Percentiles rank a stretch among this genome's conserved stretches.
Evolutionary conservation across 441 rosid genomes (phyloP).

Genomic region (Bocquillonia castaneifolia): DNA sequence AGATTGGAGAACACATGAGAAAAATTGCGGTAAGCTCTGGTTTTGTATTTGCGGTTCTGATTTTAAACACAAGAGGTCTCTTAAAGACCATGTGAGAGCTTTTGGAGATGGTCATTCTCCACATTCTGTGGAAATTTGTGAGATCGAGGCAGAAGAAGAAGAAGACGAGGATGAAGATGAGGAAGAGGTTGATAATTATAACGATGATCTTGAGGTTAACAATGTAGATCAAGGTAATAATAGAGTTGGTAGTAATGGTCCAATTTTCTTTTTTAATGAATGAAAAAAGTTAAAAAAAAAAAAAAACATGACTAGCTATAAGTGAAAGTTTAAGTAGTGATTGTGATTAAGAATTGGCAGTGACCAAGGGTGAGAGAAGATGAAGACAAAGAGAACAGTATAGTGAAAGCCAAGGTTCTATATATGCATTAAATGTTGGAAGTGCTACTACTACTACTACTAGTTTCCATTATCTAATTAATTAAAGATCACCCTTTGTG

Average conservation of each 20-base stretch:
- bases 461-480: slow-evolving; percentile 24
- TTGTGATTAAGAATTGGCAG: slow-evolving; percentile 10
- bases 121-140: slow-evolving; percentile 41
- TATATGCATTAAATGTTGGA: slow-evolving; percentile 23
- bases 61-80: slow-evolving; percentile 89
- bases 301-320: slow-evolving; percentile 6
- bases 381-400: slow-evolving; percentile 22
- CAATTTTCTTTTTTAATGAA: slow-evolving; percentile 24
- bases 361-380: slow-evolving; percentile 12
- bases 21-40: slow-evolving; percentile 89
- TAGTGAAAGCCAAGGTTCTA: slow-evolving; percentile 23
- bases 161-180: slow-evolving; percentile 36
- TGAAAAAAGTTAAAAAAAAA: no score
- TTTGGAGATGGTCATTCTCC: slow-evolving; percentile 77
- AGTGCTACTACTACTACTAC: no score
- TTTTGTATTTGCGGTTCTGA: slow-evolving; percentile 83
- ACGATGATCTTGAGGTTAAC: slow-evolving; percentile 20
- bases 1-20: slow-evolving; percentile 94
- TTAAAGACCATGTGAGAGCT: slow-evolving; percentile 77
- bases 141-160: slow-evolving; percentile 35
- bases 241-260: slow-evolving; percentile 12
- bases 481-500: slow-evolving; percentile 8
- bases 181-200: slow-evolving; percentile 21
- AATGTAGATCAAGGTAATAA: neutral
- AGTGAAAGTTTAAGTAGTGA: slow-evolving; percentile 2